phyloP scores from a whole-genome alignment of 1,284 basidiomycete genomes.

The Hypsizygus ulmarius region DNA sequence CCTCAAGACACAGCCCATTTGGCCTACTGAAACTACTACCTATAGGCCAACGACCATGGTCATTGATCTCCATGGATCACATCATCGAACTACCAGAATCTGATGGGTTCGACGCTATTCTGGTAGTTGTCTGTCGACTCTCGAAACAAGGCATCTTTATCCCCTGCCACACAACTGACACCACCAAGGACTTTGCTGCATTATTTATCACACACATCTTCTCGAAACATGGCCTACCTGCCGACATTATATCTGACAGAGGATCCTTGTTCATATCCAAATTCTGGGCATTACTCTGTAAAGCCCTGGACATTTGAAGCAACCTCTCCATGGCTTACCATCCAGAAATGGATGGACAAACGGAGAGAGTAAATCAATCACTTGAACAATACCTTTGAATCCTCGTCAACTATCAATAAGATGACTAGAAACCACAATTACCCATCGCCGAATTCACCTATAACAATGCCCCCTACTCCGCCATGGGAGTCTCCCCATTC shows the following conservation, averaged over 20 bases:
- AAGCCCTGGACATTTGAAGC: constrained; percentile 18
- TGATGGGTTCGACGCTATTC: too few species aligned
- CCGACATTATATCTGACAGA: constrained; percentile 14
- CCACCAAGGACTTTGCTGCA: constrained; percentile 2
- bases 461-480: constrained; percentile 30
- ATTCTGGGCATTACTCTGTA: constrained; percentile 15
- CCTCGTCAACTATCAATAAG: constrained; percentile 34
- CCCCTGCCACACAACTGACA: not conserved
- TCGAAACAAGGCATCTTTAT: too few species aligned
- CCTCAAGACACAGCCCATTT: too few species aligned
- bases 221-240: constrained; percentile 14
- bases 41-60: too few species aligned
- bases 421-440: constrained; percentile 35
- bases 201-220: constrained; percentile 16
- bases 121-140: too few species aligned
- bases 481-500: constrained; percentile 35
- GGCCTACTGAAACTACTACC: too few species aligned
- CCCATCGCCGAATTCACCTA: constrained; percentile 38
- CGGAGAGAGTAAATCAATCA: constrained; percentile 40
- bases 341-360: constrained; percentile 44
- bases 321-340: constrained; percentile 29
- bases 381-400: constrained; percentile 36
- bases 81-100: too few species aligned
- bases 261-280: constrained; percentile 17
- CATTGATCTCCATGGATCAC: too few species aligned